Evolutionary conservation across 306 rosid genomes (phyloP), one percentile per base, ranked within the genome.

Genomic region (Cucurbita moschata): DNA sequence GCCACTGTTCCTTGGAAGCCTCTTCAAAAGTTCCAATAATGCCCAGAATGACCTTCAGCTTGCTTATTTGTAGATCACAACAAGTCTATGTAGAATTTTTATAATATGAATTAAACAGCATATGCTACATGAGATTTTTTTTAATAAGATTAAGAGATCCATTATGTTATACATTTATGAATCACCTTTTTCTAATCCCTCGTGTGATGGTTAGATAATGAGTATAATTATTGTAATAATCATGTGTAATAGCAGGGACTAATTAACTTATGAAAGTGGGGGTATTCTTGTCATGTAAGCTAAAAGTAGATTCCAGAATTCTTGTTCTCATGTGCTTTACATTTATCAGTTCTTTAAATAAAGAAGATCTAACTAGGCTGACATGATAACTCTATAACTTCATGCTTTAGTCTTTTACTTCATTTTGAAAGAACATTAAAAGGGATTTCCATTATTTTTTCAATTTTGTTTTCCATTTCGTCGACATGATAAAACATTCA

Each of bases 261-360:
- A 44, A 47, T 72, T 69, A 16, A 56, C 9, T 15, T 74, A 81
- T 75, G 71, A 81, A 78, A 75, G 75, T 76, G 77, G 76, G 89
- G 94, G 90, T 43, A 84, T 78, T 79, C 74, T 79, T 80, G 89
- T 86, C 85, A 77, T 79, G 77, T 38, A 49, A 68, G 65, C 72
- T 47, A 76, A 79, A 80, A 76, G 80, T 75, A 86, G 96, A 93
- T 88, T 93, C 93, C 75, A 75, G 78, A 77, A 83, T 82, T 79
- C 87, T 81, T 84, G 77, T 60, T 72, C 82, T 40, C 75, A 76
- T 79, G 75, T 74, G 79, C 92, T 81, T 84, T 81, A 16, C 78
- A 72, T 74, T 83, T 52, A 81, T 67, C 78, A 77, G 81, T 76
- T 84, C 87, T 84, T 82, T 82, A 26, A 60, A 58, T 81, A 78